Evolutionary conservation across 257 asterid genomes (phyloP), one percentile per base, ranked within the genome.

Genomic region (Thymus quinquecostatus): DNA sequence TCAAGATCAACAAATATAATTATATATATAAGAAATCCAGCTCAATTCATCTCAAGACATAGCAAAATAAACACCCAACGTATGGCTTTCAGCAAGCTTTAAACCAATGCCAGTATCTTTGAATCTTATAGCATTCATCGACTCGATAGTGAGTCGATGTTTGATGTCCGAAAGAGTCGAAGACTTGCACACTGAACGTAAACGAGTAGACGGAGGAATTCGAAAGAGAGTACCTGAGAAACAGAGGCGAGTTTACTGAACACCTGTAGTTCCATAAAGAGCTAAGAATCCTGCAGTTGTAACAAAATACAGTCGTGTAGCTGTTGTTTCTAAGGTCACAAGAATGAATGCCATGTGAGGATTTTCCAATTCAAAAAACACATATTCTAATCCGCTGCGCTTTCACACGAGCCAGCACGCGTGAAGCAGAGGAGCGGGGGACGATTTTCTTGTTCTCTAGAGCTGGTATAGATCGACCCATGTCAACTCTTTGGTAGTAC

Each of bases 381-480:
- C 51, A 71, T 21, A 66, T 63, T 58, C 65, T 57, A 48, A 44
- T 44, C 75, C 59, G 49, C 56, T 71, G 71, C 51, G 63, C 59
- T 69, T 69, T 60, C 21, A 73, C 21, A 73, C 63, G 44, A 21
- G 41, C 73, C 4, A 6, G 63, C 49, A 69, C 10, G 43, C 45
- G 14, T 2, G 64, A 57, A 38, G 12, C 6, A 13, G 6, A 62
- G 14, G 59, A 10, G 69, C 56, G 71, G 36, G 36, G 59, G 41
- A 45, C 29, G 38, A 74, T 66, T 7, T 43, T 60, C 62, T 30
- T 66, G 32, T 36, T 54, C 75, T 60, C 69, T 14, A 30, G 55
- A 68, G 29, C 72, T 34, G 49, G 55, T 29, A 69, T 12, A 40
- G 60, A 54, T 61, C 40, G 70, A 36, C 76, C 72, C 78, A 69